Evolutionary conservation across 305 asterid species (phyloP), one percentile per base, ranked within the genome.

Genomic region (Stenogyne calaminthoides): DNA sequence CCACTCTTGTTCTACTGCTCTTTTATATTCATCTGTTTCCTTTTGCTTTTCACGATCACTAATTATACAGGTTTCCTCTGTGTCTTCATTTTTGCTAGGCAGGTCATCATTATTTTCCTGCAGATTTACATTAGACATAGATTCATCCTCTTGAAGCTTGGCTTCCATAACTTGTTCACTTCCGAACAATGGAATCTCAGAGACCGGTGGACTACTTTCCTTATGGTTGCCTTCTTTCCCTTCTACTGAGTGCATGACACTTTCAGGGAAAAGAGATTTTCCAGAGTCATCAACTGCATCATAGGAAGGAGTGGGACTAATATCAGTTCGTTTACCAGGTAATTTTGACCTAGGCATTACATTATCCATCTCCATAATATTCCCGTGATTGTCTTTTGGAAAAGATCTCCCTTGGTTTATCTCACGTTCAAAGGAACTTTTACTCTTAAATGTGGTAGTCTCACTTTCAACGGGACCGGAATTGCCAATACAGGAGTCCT

Each of bases 1-100:
- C 88, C 78, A 79, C 75, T 95, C 99, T 86, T 88, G 93, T 84
- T 88, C 96, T 46, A 79, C 57, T 37, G 94, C 96, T 71, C 81
- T 88, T 80, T 85, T 89, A 81, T 89, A 95, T 75, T 90, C 97
- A 58, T 91, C 96, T 3, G 99, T 95, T 80, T 95, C 98, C 87
- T 95, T 95, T 18, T 81, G 84, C 77, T 82, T 89, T 76, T 95
- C 99, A 39, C 94, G 88, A 36, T 80, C 93, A 72, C 44, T 76
- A 66, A 84, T 67, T 34, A 90, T 55, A 66, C 78, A 77, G 61
- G 77, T 78, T 77, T 69, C 81, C 9, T 5, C 55, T 22, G 51
- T 27, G 46, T 76, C 77, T 54, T 62, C 69, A 57, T 27, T 71
- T 68, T 58, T 55, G 15, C 36, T 71, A 18, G 51, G 76, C 60